These are phyloP conservation scores for Uncinocarpus reesii DNA, from an alignment of 2,329 filamentous ascomycete genomes.

Conservation along the genomic window DNA sequence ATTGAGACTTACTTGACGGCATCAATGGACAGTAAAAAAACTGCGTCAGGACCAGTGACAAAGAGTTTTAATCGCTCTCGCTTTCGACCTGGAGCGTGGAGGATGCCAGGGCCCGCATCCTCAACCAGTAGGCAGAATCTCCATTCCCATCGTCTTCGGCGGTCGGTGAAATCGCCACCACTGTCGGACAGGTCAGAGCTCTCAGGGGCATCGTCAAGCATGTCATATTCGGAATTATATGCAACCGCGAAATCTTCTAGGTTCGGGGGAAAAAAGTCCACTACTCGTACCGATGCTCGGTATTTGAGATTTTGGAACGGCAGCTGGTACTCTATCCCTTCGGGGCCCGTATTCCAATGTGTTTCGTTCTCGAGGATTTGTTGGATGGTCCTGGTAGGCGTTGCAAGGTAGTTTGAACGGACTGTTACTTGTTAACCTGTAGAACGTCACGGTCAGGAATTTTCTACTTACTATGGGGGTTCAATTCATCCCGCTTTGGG, in stretches of 20 bases:
- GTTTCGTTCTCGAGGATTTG: constrained; percentile 42
- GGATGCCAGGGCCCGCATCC: constrained; percentile 43
- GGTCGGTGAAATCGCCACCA: constrained; percentile 11
- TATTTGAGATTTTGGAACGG: constrained; percentile 70
- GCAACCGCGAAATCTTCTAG: constrained; percentile 60
- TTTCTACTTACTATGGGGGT: constrained; percentile 34
- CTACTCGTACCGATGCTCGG: constrained; percentile 59
- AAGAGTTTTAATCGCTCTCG: constrained; percentile 54
- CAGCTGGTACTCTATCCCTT: constrained; percentile 39
- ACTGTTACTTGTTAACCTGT: constrained; percentile 34
- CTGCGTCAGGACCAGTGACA: constrained; percentile 52
- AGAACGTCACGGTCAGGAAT: constrained; percentile 11
- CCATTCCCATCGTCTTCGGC: constrained; percentile 65
- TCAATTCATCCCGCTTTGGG: constrained; percentile 23
- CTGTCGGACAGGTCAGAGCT: constrained; percentile 15
- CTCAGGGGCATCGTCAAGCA: constrained; percentile 36
- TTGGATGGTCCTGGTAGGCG: constrained; percentile 32
- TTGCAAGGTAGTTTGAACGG: constrained; percentile 36
- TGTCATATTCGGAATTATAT: constrained; percentile 42
- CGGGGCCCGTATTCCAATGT: constrained; percentile 39
- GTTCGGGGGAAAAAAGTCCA: constrained; percentile 64
- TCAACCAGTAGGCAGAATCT: constrained; percentile 69
- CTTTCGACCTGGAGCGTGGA: constrained; percentile 23
- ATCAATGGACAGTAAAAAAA: constrained; percentile 46
- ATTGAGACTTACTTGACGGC: constrained; percentile 45